Percentiles rank a stretch among this genome's conserved stretches.
Evolutionary conservation across 768 basidiomycete genomes (phyloP).

Genomic region (Leucosporidium creatinivorum): DNA sequence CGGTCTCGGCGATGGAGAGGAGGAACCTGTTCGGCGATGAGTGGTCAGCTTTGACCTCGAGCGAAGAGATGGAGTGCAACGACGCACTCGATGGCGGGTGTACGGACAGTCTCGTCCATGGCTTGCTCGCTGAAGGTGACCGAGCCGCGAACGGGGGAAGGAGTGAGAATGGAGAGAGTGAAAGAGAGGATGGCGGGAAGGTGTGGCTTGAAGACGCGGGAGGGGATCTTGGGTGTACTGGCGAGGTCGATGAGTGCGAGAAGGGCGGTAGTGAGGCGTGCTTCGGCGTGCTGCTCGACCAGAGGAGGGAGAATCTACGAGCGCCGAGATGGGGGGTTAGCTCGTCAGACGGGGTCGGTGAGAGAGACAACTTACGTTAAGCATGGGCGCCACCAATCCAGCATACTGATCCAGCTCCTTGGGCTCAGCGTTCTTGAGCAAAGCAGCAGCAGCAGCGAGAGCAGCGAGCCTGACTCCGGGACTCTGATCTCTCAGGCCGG

Average conservation of each 20-base stretch:
- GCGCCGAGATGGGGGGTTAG: background rate
- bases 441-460: background rate
- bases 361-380: conserved; percentile 45
- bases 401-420: conserved; percentile 33
- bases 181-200: conserved; percentile 61
- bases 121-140: background rate
- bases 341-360: background rate
- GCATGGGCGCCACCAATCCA: conserved; percentile 59
- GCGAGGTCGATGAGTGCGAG: conserved; percentile 1
- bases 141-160: background rate
- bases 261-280: background rate
- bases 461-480: background rate
- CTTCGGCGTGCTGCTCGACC: conserved; percentile 47
- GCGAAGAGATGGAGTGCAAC: background rate
- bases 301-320: conserved; percentile 55
- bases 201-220: conserved; percentile 61
- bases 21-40: conserved; percentile 69
- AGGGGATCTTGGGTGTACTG: conserved; percentile 3
- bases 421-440: conserved; percentile 1
- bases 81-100: background rate
- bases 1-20: conserved; percentile 68
- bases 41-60: conserved; percentile 31
- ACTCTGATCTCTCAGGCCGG: background rate
- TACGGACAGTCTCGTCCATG: background rate
- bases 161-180: conserved; percentile 6